phyloP scores from a whole-genome alignment of 768 basidiomycete species.

The Auricularia cornea region DNA sequence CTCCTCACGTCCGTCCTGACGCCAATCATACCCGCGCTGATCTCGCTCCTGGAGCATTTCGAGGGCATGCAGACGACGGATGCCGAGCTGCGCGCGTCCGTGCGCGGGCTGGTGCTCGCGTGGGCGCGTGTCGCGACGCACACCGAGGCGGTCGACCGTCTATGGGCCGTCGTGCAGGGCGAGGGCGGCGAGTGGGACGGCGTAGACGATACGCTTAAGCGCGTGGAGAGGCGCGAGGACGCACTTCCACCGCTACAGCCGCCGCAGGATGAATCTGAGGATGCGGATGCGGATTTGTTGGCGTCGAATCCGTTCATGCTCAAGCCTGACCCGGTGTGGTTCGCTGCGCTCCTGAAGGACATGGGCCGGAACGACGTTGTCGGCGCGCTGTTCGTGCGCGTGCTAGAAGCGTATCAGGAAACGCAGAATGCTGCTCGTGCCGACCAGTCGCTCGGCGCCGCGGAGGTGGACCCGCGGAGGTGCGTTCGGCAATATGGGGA shows the following conservation, averaged over 20 bases:
- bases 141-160: constrained; percentile 41
- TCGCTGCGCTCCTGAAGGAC: constrained; percentile 56
- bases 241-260: background rate
- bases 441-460: constrained; percentile 23
- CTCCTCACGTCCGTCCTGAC: constrained; percentile 56
- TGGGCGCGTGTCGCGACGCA: constrained; percentile 65
- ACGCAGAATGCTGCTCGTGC: constrained; percentile 22
- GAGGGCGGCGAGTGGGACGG: constrained; percentile 47
- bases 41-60: constrained; percentile 51
- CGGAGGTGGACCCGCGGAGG: constrained; percentile 39
- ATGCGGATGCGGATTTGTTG: constrained; percentile 33
- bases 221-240: constrained; percentile 18
- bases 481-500: constrained; percentile 21
- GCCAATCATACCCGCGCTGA: constrained; percentile 59
- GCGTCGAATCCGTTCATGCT: constrained; percentile 54
- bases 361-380: constrained; percentile 62
- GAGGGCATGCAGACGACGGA: constrained; percentile 51
- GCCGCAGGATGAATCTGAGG: constrained; percentile 16
- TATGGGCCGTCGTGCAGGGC: constrained; percentile 53
- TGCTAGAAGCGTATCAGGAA: constrained; percentile 62
- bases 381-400: constrained; percentile 62
- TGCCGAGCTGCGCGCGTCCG: constrained; percentile 49
- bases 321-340: constrained; percentile 67
- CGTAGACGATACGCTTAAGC: constrained; percentile 41
- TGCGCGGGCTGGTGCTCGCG: constrained; percentile 53